phyloP scores from a whole-genome alignment of 2,329 filamentous ascomycete species.

The Fusarium sp. region DNA sequence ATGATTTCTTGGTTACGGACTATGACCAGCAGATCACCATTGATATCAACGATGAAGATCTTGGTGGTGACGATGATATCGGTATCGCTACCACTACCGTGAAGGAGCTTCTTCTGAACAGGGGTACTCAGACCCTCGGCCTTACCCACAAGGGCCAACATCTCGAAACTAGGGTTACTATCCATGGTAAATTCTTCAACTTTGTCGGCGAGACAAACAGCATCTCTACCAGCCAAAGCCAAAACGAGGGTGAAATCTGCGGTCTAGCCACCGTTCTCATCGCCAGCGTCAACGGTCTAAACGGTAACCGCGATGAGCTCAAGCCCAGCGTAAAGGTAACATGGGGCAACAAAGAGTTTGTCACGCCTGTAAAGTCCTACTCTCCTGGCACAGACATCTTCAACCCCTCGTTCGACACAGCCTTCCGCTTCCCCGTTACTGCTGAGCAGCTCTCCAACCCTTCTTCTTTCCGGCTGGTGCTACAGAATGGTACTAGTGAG shows the following conservation, averaged over 20 bases:
- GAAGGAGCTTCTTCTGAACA: slow-evolving; percentile 39
- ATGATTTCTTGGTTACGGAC: slow-evolving; percentile 45
- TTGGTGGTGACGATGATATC: slow-evolving; percentile 43
- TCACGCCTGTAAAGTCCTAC: slow-evolving; percentile 40
- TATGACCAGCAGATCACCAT: slow-evolving; percentile 41
- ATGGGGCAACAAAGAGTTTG: slow-evolving; percentile 43
- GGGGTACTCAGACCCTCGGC: slow-evolving; percentile 35
- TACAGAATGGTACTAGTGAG: slow-evolving; percentile 33
- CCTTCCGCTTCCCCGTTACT: slow-evolving; percentile 42
- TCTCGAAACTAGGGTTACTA: slow-evolving; percentile 35
- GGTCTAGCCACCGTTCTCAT: slow-evolving; percentile 43
- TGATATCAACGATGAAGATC: slow-evolving; percentile 41
- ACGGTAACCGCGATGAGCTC: slow-evolving; percentile 44
- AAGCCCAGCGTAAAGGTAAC: slow-evolving; percentile 43
- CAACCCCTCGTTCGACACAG: slow-evolving; percentile 42
- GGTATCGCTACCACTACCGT: slow-evolving; percentile 39
- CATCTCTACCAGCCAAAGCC: slow-evolving; percentile 22
- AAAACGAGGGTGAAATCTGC: slow-evolving; percentile 41
- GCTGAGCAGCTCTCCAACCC: slow-evolving; percentile 32
- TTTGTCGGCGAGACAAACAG: slow-evolving; percentile 38
- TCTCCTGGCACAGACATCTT: slow-evolving; percentile 43
- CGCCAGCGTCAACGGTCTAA: slow-evolving; percentile 31
- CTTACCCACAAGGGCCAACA: slow-evolving; percentile 39
- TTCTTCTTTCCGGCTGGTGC: slow-evolving; percentile 30
- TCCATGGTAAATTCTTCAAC: slow-evolving; percentile 41